Percentiles rank a stretch among this genome's conserved stretches.
phyloP scores from a whole-genome alignment of 805 yeast species.

The Saccharomycopsis babjevae region DNA sequence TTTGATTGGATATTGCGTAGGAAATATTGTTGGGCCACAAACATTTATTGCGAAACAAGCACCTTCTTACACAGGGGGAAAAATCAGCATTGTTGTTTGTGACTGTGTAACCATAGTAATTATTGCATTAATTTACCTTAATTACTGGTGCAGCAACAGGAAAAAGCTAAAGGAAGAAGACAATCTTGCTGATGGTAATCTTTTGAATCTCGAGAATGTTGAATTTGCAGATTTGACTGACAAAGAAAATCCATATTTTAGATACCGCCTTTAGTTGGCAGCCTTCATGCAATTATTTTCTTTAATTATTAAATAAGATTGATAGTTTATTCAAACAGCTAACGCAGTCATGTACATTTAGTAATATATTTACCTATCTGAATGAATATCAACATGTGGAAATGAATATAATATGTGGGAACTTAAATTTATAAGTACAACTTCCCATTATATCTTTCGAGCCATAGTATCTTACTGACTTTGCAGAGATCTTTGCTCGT shows the following conservation, averaged over 20 bases:
- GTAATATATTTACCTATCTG: too few relatives aligned
- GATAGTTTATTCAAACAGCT: too few relatives aligned
- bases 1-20: conserved; percentile 56
- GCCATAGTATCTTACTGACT: too few relatives aligned
- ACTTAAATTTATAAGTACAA: too few relatives aligned
- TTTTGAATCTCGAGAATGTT: background rate
- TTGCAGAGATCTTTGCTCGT: too few relatives aligned
- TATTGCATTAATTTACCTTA: conserved; percentile 13
- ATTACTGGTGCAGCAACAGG: background rate
- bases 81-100: conserved; percentile 34
- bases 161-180: background rate
- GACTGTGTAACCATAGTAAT: conserved; percentile 32
- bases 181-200: too few relatives aligned
- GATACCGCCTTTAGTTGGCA: conserved; percentile 28
- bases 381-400: too few relatives aligned
- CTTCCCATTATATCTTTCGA: too few relatives aligned
- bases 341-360: too few relatives aligned
- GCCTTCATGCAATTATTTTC: too few relatives aligned
- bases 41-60: conserved; percentile 40
- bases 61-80: conserved; percentile 35
- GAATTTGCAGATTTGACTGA: conserved; percentile 43
- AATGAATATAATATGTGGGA: too few relatives aligned
- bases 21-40: conserved; percentile 66
- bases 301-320: too few relatives aligned
- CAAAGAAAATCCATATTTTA: conserved; percentile 41